Conservation (phyloP, 768 basidiomycete genomes). For the Tricholoma hemisulphureum region DNA sequence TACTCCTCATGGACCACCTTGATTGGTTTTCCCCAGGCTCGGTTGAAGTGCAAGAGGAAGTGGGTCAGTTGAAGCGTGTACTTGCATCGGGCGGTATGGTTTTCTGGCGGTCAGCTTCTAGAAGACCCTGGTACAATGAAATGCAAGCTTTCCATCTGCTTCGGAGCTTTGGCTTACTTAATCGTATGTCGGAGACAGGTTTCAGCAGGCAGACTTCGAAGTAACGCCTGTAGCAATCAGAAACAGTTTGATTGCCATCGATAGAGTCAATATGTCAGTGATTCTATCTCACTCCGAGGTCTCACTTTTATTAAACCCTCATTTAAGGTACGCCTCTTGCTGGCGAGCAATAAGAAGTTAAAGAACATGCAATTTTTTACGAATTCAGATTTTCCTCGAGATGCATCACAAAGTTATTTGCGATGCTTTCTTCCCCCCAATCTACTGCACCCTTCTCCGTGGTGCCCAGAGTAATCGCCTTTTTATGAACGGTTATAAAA, state of each 20-base stretch:
- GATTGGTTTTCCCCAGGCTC: slow-evolving; percentile 56
- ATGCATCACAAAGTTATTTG: slow-evolving; percentile 67
- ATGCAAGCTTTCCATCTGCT: slow-evolving; percentile 27
- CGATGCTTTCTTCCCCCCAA: slow-evolving; percentile 72
- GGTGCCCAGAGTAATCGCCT: slow-evolving; percentile 80
- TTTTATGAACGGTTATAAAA: slow-evolving; percentile 87
- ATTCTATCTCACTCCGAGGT: neutral
- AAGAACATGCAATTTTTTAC: slow-evolving; percentile 23
- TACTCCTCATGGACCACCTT: slow-evolving; percentile 71
- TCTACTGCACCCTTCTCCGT: slow-evolving; percentile 75
- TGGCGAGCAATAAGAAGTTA: slow-evolving; percentile 30
- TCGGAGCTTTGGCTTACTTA: neutral
- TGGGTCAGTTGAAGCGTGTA: slow-evolving; percentile 53
- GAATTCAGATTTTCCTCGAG: slow-evolving; percentile 66
- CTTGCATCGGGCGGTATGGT: slow-evolving; percentile 59
- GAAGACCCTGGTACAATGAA: slow-evolving; percentile 64
- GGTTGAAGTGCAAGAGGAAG: slow-evolving; percentile 49
- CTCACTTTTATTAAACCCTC: neutral
- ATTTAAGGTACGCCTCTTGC: slow-evolving; percentile 35
- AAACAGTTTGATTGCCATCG: slow-evolving; percentile 51
- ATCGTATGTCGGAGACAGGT: slow-evolving; percentile 29
- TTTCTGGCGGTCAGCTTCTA: slow-evolving; percentile 65
- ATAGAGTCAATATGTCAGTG: slow-evolving; percentile 69
- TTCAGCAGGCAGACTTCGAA: slow-evolving; percentile 51
- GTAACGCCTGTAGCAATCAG: slow-evolving; percentile 53